Base-by-base conservation (phyloP, 768 basidiomycete species). In the Termitomyces sp. region DNA sequence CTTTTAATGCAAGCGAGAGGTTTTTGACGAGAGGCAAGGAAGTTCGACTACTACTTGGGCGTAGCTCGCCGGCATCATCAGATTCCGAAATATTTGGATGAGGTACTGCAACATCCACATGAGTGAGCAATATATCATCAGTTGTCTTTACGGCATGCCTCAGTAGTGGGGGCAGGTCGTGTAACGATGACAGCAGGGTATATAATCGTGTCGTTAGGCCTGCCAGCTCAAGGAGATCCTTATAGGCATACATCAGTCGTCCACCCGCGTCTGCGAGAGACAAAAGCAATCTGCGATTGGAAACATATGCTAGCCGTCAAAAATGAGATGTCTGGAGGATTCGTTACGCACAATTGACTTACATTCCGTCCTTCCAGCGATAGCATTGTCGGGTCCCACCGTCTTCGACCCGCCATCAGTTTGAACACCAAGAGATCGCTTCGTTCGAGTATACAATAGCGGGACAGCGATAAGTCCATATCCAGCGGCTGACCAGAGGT, bases 261-360 rank as follows among this genome's bases (percentile, higher is more conserved):
- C 94, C 93, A 15, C 96, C 96, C 0, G 95, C 96, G 63, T 98
- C 96, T 1, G 96, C 94, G n/a, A 98, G 82, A 2, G 94, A 94
- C 32, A 98, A 78, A 2, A 98, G 78, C 0, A 98, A 79, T 11
- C 96, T 81, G 17, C 96, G 83, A 57, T 94, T 96, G 28, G 94
- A 95, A 48, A 98, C 93, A 68, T 98, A 98, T 7, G 87, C 72
- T 77, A 58, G 55, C 7, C 37, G 24, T 26, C n/a, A 26, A 17
- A 14, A 1, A 26, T 51, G 37, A 26, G 47, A 17, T 15, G 22
- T 2, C 19, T 1, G 24, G 10, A 35, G 5, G 22, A 6, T n/a
- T 12, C 6, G 22, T 0, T 19, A 8, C 17, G 34, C 34, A 19
- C n/a, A 17, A 41, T 37, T 22, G 8, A 19, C 47, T 62, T 58